Base-by-base conservation (phyloP, 163 green algal species). In the Smithsoniella earleae region DNA sequence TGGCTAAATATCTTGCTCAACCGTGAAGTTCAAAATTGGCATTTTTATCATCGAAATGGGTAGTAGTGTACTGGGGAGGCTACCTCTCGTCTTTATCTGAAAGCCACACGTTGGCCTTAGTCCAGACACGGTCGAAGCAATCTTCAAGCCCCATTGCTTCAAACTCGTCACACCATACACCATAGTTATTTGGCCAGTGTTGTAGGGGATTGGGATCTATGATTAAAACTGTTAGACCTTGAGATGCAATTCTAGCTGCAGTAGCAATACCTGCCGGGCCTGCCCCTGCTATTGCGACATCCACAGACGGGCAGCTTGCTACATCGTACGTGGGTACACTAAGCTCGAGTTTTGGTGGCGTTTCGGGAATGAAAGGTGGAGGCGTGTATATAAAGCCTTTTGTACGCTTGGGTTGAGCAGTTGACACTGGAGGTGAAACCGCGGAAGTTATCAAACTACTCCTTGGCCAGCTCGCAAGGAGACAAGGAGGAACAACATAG, bases 151-250 rank as follows among this genome's bases (percentile, higher is more conserved):
- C 94, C 89, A 98, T 93, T 0, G 85, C 86, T 74, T 93, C 81
- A 66, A 98, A 98, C 82, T 98, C 94, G 62, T 98, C 94, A 2
- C 93, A 79, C 94, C 94, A 98, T 18, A 97, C 92, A 33, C 94
- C 94, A 75, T 98, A 98, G 75, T 98, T 98, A 79, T 98, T 98
- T 1, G 89, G 86, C 93, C 93, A 98, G 36, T 84, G 76, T 5
- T 76, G 82, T 22, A 89, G 73, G 2, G 92, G 94, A 2, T 84
- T 75, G 1, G 92, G 91, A 74, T 97, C 94, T 2, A 98, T 81
- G 18, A 97, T 78, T 66, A 83, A 86, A 2, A 95, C 89, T 2
- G 77, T 82, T 78, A 86, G 93, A 36, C 89, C 90, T 30, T 75
- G 58, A 33, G 33, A 8, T 25, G 82, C 79, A 1, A 96, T 88